Conservation (phyloP, 164 flowering plant species). For the Warburgia ugandensis region DNA sequence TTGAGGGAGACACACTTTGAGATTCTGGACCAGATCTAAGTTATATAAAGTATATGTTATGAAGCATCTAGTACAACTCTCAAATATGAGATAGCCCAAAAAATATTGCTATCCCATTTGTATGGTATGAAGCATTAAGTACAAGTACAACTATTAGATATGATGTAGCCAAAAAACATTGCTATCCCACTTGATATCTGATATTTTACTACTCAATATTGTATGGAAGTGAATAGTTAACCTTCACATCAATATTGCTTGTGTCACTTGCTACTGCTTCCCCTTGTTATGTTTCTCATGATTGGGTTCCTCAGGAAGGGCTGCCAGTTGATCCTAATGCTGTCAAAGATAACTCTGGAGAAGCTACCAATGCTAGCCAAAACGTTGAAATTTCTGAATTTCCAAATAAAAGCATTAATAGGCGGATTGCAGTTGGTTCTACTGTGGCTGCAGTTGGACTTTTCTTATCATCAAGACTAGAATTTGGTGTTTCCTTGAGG, state of each 20-base stretch:
- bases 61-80: too few species aligned
- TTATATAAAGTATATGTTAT: too few species aligned
- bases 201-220: too few species aligned
- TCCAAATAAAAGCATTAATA: conserved; percentile 51
- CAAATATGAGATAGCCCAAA: too few species aligned
- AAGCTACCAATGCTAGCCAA: conserved; percentile 25
- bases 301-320: conserved; percentile 33
- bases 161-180: too few species aligned
- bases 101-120: too few species aligned
- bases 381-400: conserved; percentile 33
- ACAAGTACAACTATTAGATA: too few species aligned
- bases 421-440: conserved; percentile 51
- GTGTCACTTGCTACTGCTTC: not conserved
- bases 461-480: conserved; percentile 54
- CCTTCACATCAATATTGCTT: not conserved
- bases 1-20: too few species aligned
- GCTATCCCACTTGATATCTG: too few species aligned
- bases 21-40: too few species aligned
- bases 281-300: not conserved
- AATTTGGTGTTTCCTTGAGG: conserved; percentile 84
- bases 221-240: too few species aligned
- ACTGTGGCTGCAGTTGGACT: conserved; percentile 62
- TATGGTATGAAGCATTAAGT: too few species aligned
- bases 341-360: conserved; percentile 9
- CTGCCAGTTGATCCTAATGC: conserved; percentile 18